Percentiles rank a stretch among this genome's conserved stretches.
phyloP scores from a whole-genome alignment of 352 stramenopile species.

The Nothophytophthora sp. region DNA sequence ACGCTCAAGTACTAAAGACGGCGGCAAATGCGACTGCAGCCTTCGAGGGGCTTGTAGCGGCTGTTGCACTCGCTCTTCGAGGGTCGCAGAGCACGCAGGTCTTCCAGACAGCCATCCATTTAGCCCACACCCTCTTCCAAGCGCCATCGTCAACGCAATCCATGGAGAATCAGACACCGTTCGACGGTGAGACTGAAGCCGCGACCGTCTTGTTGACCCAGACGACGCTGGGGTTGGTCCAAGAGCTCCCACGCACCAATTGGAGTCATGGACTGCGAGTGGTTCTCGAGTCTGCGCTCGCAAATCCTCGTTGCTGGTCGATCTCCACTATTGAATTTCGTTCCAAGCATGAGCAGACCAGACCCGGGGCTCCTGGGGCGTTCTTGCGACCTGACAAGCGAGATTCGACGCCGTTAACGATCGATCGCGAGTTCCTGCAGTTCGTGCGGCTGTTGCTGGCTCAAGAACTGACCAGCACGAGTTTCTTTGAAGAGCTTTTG shows the following conservation, averaged over 20 bases:
- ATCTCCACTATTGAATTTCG: no score
- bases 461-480: conserved; percentile 27
- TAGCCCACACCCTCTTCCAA: conserved; percentile 42
- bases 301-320: conserved; percentile 34
- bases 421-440: conserved; percentile 36
- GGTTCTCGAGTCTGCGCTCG: conserved; percentile 33
- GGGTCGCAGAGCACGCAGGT: conserved; percentile 17
- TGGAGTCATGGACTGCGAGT: conserved; percentile 24
- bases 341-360: no score
- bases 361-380: no score
- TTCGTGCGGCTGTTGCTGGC: conserved; percentile 42
- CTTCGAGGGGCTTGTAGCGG: conserved; percentile 46
- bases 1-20: conserved; percentile 19
- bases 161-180: background rate
- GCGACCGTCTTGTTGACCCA: background rate
- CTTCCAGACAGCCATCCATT: conserved; percentile 44
- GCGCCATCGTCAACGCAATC: background rate
- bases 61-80: conserved; percentile 33
- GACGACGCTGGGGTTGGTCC: conserved; percentile 5
- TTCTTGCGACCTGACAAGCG: background rate
- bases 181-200: conserved; percentile 1
- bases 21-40: conserved; percentile 15
- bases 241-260: conserved; percentile 18
- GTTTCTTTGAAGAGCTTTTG: conserved; percentile 31
- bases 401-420: background rate